Conservation (phyloP, 495 filamentous ascomycete genomes). For the Diplogelasinospora grovesii region DNA sequence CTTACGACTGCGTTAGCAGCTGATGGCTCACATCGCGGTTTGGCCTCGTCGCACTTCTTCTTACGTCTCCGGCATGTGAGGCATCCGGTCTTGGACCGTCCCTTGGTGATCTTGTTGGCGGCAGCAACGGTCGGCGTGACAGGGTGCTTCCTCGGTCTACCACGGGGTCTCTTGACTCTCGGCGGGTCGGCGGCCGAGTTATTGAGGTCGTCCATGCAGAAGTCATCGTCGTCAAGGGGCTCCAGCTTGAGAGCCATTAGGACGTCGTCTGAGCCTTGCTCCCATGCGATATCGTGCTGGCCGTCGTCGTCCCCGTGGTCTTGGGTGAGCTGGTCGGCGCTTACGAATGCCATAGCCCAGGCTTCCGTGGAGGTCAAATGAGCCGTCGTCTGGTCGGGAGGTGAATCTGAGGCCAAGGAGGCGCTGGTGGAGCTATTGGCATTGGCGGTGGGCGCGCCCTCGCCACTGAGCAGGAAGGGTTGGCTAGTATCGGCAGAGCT, state of each 20-base stretch:
- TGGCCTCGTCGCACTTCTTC: slow-evolving; percentile 98
- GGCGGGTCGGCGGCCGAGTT: slow-evolving; percentile 13
- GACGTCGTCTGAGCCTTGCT: slow-evolving; percentile 31
- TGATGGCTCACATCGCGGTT: slow-evolving; percentile 63
- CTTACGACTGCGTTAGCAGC: background rate
- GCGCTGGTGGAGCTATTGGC: slow-evolving; percentile 14
- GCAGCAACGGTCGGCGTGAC: slow-evolving; percentile 40
- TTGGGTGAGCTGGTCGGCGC: slow-evolving; percentile 22
- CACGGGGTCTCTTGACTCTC: slow-evolving; percentile 55
- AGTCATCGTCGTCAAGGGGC: slow-evolving; percentile 28
- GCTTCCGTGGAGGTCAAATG: slow-evolving; percentile 24
- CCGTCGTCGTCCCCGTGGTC: slow-evolving; percentile 10
- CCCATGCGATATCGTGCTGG: slow-evolving; percentile 33
- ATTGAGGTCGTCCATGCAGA: slow-evolving; percentile 8
- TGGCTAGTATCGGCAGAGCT: too few relatives aligned
- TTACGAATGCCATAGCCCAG: slow-evolving; percentile 28
- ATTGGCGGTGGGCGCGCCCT: too few relatives aligned
- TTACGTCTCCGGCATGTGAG: slow-evolving; percentile 86
- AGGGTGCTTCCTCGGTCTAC: slow-evolving; percentile 81
- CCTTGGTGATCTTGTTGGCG: slow-evolving; percentile 72
- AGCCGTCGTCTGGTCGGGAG: slow-evolving; percentile 22
- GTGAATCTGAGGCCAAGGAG: slow-evolving; percentile 25
- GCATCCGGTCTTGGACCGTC: slow-evolving; percentile 90
- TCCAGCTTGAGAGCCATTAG: slow-evolving; percentile 38
- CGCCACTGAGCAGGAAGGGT: too few relatives aligned